Percentiles rank a stretch among this genome's conserved stretches.
phyloP scores from a whole-genome alignment of 202 grass and related monocot genomes.

The Zizania palustris region DNA sequence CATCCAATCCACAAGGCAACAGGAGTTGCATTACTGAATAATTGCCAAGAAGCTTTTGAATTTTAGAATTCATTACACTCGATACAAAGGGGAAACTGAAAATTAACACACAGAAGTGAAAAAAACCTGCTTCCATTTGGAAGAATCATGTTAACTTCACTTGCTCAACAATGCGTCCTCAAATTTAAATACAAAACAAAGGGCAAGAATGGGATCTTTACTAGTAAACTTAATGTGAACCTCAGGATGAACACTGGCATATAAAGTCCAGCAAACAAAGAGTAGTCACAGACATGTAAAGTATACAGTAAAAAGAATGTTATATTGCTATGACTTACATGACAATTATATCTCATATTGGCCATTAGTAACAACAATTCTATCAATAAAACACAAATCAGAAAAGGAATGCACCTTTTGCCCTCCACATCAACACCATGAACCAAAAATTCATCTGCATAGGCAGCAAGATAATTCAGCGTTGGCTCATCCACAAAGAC shows the following conservation, averaged over 20 bases:
- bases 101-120: not conserved
- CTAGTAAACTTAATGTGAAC: constrained; percentile 10
- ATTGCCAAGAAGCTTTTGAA: constrained; percentile 6
- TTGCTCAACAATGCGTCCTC: not conserved
- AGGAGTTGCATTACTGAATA: not conserved
- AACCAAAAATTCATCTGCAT: constrained; percentile 95
- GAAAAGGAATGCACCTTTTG: constrained; percentile 68
- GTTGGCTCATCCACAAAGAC: constrained; percentile 64
- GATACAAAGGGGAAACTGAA: not conserved
- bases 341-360: not conserved
- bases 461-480: constrained; percentile 63
- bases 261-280: not conserved
- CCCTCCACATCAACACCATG: constrained; percentile 96
- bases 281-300: not conserved
- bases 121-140: not conserved
- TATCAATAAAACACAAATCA: constrained; percentile 36
- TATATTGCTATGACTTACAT: not conserved
- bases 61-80: not conserved
- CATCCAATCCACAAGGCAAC: constrained; percentile 11
- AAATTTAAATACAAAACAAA: constrained; percentile 21
- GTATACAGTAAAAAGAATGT: not conserved
- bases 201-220: not conserved
- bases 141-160: not conserved
- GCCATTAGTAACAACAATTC: not conserved
- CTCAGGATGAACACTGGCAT: not conserved